These are phyloP conservation scores for Flaveria bidentis DNA, from an alignment of 129 eudicot species.

Conservation along the genomic window DNA sequence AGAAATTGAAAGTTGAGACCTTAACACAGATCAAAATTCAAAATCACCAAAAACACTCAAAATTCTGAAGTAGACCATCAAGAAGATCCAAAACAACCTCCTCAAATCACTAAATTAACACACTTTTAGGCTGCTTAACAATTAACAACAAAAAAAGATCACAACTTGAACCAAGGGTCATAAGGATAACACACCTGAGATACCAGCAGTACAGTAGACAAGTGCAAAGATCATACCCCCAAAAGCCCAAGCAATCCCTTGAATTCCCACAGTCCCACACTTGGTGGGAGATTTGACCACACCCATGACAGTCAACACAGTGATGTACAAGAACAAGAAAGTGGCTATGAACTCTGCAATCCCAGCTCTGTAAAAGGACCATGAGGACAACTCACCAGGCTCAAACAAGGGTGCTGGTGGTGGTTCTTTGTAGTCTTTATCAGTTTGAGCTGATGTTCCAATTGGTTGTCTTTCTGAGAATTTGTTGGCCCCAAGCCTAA, in stretches of 20 bases:
- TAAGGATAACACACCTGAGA: constrained; percentile 57
- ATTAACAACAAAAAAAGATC: neutral
- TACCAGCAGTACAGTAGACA: constrained; percentile 92
- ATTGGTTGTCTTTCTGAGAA: constrained; percentile 72
- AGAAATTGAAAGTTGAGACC: neutral
- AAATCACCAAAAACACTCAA: neutral
- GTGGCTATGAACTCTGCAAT: constrained; percentile 94
- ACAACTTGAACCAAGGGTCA: neutral
- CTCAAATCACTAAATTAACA: constrained; percentile 5
- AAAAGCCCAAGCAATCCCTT: constrained; percentile 98
- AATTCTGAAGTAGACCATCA: constrained; percentile 8
- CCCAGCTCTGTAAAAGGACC: constrained; percentile 95
- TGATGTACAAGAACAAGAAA: constrained; percentile 77
- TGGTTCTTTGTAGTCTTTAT: constrained; percentile 83
- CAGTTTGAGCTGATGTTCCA: constrained; percentile 86
- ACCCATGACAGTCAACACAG: constrained; percentile 88
- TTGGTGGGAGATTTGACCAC: constrained; percentile 47
- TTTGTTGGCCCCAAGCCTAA: constrained; percentile 85
- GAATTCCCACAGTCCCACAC: constrained; percentile 93
- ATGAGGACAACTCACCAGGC: constrained; percentile 79
- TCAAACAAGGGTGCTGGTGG: constrained; percentile 92
- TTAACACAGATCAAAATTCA: neutral
- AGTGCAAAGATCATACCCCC: constrained; percentile 98
- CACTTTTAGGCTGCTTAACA: neutral
- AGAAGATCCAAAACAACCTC: neutral